These are phyloP conservation scores for Alternaria tenuissima DNA, from an alignment of 2,329 filamentous ascomycete species.

Conservation along the genomic window DNA sequence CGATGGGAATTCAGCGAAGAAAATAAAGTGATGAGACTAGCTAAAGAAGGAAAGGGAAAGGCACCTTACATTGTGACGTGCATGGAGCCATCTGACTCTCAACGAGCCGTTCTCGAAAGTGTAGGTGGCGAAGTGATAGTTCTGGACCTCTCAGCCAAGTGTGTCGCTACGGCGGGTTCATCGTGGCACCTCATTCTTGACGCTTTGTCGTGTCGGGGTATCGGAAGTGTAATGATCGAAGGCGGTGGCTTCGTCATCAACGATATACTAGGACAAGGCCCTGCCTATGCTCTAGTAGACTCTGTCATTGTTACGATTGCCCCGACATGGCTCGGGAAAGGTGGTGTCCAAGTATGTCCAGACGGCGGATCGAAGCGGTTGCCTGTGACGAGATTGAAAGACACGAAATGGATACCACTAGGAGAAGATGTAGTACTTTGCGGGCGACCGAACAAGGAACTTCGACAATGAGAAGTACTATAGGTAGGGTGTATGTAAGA, in stretches of 20 bases:
- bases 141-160: neutral
- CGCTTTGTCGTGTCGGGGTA: conserved; percentile 50
- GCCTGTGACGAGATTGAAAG: conserved; percentile 70
- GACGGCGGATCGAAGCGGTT: conserved; percentile 60
- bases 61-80: conserved; percentile 73
- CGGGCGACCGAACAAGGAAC: conserved; percentile 61
- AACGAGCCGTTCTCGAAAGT: conserved; percentile 44
- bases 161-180: neutral
- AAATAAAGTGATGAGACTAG: conserved; percentile 72
- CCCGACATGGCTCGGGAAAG: conserved; percentile 86
- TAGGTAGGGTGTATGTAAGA: neutral
- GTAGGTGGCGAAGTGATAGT: conserved; percentile 38
- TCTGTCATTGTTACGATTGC: conserved; percentile 89
- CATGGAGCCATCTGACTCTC: conserved; percentile 13
- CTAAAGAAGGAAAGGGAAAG: conserved; percentile 70
- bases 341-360: conserved; percentile 81
- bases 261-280: conserved; percentile 65
- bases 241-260: conserved; percentile 87
- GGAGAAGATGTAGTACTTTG: conserved; percentile 86
- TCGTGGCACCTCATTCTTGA: conserved; percentile 12
- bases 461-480: neutral
- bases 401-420: conserved; percentile 78
- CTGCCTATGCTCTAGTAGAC: conserved; percentile 63
- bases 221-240: conserved; percentile 89
- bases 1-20: conserved; percentile 71